phyloP scores from a whole-genome alignment of 2,329 filamentous ascomycete species.

The Diaporthe ampelina region DNA sequence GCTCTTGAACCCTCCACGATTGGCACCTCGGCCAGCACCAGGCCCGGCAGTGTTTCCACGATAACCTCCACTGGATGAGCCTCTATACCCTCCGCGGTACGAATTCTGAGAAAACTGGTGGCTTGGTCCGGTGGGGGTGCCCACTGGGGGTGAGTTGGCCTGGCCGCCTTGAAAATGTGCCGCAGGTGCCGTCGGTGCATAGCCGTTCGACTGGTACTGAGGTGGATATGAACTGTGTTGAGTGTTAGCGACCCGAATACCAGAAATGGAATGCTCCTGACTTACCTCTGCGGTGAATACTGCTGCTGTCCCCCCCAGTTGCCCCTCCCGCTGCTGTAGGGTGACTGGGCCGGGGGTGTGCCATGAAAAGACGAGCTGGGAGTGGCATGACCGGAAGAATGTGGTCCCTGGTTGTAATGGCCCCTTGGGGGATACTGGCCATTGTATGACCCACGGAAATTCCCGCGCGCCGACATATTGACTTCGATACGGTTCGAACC shows the following conservation, averaged over 20 bases:
- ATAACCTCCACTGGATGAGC: conserved; percentile 62
- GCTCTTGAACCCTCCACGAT: conserved; percentile 75
- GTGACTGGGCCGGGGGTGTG: conserved; percentile 59
- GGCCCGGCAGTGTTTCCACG: conserved; percentile 70
- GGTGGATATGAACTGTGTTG: conserved; percentile 72
- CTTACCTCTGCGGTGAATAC: conserved; percentile 59
- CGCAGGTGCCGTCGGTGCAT: conserved; percentile 61
- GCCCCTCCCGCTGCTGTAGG: conserved; percentile 56
- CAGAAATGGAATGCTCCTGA: conserved; percentile 15
- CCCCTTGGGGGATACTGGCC: conserved; percentile 54
- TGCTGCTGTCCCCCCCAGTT: conserved; percentile 55
- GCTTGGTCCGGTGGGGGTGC: conserved; percentile 69
- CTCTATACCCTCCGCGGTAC: conserved; percentile 63
- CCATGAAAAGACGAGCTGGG: conserved; percentile 60
- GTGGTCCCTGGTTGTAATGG: conserved; percentile 50
- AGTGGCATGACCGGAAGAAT: conserved; percentile 58
- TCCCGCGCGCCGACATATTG: conserved; percentile 61
- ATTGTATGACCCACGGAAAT: conserved; percentile 59
- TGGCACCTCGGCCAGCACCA: conserved; percentile 61
- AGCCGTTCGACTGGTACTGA: conserved; percentile 69
- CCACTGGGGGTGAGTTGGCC: conserved; percentile 65
- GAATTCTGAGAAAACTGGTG: conserved; percentile 64
- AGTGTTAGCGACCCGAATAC: conserved; percentile 45
- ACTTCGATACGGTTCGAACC: conserved; percentile 66
- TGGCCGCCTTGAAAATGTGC: conserved; percentile 67